Evolutionary conservation across 768 basidiomycete species (phyloP).

Genomic region (Clathrus columnatus): DNA sequence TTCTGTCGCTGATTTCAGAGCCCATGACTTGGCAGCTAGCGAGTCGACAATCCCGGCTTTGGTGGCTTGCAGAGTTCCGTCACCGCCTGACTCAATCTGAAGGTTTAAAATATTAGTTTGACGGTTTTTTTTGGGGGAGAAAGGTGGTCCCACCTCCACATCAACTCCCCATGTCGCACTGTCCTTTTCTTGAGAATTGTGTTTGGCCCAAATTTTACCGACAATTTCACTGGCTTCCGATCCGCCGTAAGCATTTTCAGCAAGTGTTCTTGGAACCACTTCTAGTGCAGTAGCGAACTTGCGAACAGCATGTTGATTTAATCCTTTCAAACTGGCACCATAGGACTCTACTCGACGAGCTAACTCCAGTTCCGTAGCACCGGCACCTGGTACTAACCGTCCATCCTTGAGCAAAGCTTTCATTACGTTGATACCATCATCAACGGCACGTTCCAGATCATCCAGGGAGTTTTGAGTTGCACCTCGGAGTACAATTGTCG

Average conservation of each 20-base stretch:
- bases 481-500: constrained; percentile 91
- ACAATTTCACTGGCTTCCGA: constrained; percentile 89
- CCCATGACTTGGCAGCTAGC: constrained; percentile 86
- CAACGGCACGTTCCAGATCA: constrained; percentile 92
- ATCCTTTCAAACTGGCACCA: constrained; percentile 80
- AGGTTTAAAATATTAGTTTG: constrained; percentile 5
- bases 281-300: constrained; percentile 85
- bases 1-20: constrained; percentile 82
- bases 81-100: constrained; percentile 52
- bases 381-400: constrained; percentile 87
- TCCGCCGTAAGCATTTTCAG: constrained; percentile 92
- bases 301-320: constrained; percentile 90
- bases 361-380: constrained; percentile 91
- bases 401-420: constrained; percentile 87
- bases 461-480: constrained; percentile 92
- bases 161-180: constrained; percentile 80
- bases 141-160: constrained; percentile 53
- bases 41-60: constrained; percentile 73
- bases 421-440: constrained; percentile 95
- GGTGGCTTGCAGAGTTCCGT: constrained; percentile 62
- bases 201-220: constrained; percentile 82
- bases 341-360: constrained; percentile 75
- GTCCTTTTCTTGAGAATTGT: constrained; percentile 52
- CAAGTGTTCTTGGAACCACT: constrained; percentile 84
- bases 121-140: not conserved